Base-by-base conservation (phyloP, 306 rosid genomes). In the Arachis stenosperma region DNA sequence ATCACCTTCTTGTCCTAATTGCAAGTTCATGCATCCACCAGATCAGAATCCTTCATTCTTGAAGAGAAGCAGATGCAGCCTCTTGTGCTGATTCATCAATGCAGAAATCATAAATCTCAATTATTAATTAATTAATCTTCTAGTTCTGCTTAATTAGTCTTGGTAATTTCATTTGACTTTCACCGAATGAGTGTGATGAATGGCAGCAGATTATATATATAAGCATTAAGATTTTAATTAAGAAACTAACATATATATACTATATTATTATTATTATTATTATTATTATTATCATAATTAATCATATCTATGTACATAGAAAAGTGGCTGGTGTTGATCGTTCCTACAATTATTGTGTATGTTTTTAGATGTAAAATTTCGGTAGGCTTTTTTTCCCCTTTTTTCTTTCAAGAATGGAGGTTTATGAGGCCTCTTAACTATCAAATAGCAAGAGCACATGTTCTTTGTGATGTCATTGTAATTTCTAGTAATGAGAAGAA, bases 1-100 rank as follows among this genome's bases (percentile, higher is more conserved):
- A 22, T 89, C 99, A 1, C 99, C 97, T 22, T 61, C 91, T 7
- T 94, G 99, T 70, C 99, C 99, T 6, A 94, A 91, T 67, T 94
- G 99, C 90, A 94, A 94, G 85, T 90, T 89, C 83, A 81, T 89
- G 87, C 90, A 91, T 76, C 87, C 90, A 61, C 84, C 81, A 3
- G 88, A 87, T 42, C 91, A 86, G 68, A 85, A 70, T 77, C 86
- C 90, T 73, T 71, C 92, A 13, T 86, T 89, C 57, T 85, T 83
- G 83, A 88, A 84, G 84, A 74, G 65, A 66, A 78, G 70, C 70
- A 81, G 84, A 80, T 75, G 71, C 66, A 77, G 86, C 84, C 81
- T 86, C 78, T 78, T 81, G 68, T 81, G 87, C 70, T 82, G 70
- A 76, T 43, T 5, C 9, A 22, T 22, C 0, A 22, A 22, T 22